phyloP scores from a whole-genome alignment of 768 basidiomycete genomes.

The Leccinum boreale region DNA sequence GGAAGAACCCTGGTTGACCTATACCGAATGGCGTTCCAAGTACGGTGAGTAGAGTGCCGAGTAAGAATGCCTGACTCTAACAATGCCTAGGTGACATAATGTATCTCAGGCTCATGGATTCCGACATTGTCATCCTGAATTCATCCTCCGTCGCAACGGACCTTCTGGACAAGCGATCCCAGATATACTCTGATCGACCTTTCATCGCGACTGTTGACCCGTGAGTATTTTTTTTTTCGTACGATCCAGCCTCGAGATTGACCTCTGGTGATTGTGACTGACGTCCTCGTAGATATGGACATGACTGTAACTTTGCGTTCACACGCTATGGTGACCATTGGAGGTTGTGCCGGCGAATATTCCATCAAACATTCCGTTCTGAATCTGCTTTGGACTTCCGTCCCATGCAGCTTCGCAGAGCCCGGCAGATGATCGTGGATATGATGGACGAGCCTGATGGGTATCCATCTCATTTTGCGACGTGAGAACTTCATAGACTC shows the following conservation, averaged over 20 bases:
- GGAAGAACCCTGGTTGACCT: slow-evolving; percentile 6
- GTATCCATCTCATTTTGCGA: not conserved
- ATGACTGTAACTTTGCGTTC: slow-evolving; percentile 2
- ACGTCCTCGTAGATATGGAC: slow-evolving; percentile 3
- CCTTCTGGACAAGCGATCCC: slow-evolving; percentile 43
- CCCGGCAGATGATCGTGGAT: not conserved
- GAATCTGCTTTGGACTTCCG: not conserved
- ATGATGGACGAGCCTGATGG: not conserved
- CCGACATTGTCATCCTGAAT: slow-evolving; percentile 43
- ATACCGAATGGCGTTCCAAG: slow-evolving; percentile 4
- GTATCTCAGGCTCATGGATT: slow-evolving; percentile 44
- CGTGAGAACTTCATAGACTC: not conserved
- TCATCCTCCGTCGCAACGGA: slow-evolving; percentile 38
- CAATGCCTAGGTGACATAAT: slow-evolving; percentile 38
- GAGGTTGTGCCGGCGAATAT: slow-evolving; percentile 1
- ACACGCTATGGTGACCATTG: slow-evolving; percentile 2
- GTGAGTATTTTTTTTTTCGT: not conserved
- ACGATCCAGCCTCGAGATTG: not conserved
- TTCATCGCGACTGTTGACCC: slow-evolving; percentile 8
- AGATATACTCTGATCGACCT: slow-evolving; percentile 38
- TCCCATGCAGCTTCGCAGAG: slow-evolving; percentile 3
- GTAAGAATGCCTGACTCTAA: not conserved
- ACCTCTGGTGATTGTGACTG: not conserved
- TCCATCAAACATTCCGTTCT: not conserved
- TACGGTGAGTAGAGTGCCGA: slow-evolving; percentile 1